phyloP scores from a whole-genome alignment of 805 yeast species.

The Sungouiozyma intestinalis region DNA sequence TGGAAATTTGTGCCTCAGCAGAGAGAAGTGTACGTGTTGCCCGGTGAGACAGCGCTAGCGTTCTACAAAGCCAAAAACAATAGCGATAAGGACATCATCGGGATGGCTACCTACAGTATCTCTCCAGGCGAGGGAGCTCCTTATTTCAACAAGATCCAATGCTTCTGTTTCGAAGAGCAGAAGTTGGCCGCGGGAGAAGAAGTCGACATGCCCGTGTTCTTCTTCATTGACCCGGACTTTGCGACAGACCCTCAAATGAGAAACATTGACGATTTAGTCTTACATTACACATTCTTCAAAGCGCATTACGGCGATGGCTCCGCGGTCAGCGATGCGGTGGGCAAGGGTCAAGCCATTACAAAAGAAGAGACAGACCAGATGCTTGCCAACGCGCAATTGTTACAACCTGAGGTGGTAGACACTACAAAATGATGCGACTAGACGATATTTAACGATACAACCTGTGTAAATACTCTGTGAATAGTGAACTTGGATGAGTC shows the following conservation, averaged over 20 bases:
- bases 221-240: slow-evolving; percentile 92
- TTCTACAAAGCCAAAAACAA: slow-evolving; percentile 86
- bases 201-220: slow-evolving; percentile 97
- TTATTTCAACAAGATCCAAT: slow-evolving; percentile 92
- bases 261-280: slow-evolving; percentile 76
- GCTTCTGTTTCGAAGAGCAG: slow-evolving; percentile 97
- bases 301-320: slow-evolving; percentile 37
- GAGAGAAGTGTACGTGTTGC: slow-evolving; percentile 80
- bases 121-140: slow-evolving; percentile 95
- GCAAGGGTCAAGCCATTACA: slow-evolving; percentile 8
- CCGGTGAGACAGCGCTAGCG: slow-evolving; percentile 96
- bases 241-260: slow-evolving; percentile 89
- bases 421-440: not conserved
- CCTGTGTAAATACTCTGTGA: not conserved
- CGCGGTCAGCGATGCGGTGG: slow-evolving; percentile 22
- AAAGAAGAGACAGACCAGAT: slow-evolving; percentile 9
- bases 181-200: slow-evolving; percentile 90
- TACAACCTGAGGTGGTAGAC: slow-evolving; percentile 10
- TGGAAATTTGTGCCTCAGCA: slow-evolving; percentile 96
- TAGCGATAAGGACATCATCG: slow-evolving; percentile 83
- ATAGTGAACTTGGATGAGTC: not conserved
- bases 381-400: slow-evolving; percentile 10
- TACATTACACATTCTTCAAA: slow-evolving; percentile 86
- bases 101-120: slow-evolving; percentile 97
- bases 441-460: not conserved